A percentile compares a stretch with the other conserved stretches of the same genome.
These are phyloP conservation scores for Leccinum obscurum DNA, from an alignment of 768 basidiomycete species.

Conservation along the genomic window DNA sequence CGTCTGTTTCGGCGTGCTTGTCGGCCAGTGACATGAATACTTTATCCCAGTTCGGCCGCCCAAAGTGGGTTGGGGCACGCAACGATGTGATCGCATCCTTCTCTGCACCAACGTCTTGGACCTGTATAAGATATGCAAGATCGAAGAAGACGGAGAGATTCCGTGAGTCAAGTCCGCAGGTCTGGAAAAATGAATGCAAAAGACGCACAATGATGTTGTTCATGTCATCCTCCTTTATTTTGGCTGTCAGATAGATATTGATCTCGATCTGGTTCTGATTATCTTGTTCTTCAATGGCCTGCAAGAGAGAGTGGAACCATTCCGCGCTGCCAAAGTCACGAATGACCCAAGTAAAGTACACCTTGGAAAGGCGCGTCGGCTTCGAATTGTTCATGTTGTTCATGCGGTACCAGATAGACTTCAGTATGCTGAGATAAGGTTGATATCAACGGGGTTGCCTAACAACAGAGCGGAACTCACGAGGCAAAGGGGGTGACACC, in stretches of 20 bases:
- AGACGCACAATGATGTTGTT: conserved; percentile 80
- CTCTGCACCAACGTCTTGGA: conserved; percentile 90
- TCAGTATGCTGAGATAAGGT: conserved; percentile 59
- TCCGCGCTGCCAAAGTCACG: conserved; percentile 87
- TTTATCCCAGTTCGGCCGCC: conserved; percentile 83
- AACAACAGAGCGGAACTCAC: conserved; percentile 44
- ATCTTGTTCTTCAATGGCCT: conserved; percentile 94
- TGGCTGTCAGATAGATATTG: conserved; percentile 90
- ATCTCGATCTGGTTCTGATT: conserved; percentile 85
- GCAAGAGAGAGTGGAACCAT: conserved; percentile 93
- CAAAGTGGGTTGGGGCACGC: conserved; percentile 90
- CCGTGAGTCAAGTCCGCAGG: conserved; percentile 4
- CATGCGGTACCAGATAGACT: conserved; percentile 96
- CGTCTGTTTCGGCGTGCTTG: conserved; percentile 86
- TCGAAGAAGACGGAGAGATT: background rate
- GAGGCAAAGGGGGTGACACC: conserved; percentile 97
- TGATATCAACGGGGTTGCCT: conserved; percentile 1
- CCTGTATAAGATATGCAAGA: conserved; percentile 34
- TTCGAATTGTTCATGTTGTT: conserved; percentile 77
- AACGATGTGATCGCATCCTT: conserved; percentile 89
- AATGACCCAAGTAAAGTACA: conserved; percentile 95
- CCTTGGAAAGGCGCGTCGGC: conserved; percentile 84
- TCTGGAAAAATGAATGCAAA: background rate
- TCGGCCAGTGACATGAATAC: conserved; percentile 72
- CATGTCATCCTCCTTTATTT: conserved; percentile 90